phyloP scores from a whole-genome alignment of 345 rosid genomes.

The Ricinus communis region DNA sequence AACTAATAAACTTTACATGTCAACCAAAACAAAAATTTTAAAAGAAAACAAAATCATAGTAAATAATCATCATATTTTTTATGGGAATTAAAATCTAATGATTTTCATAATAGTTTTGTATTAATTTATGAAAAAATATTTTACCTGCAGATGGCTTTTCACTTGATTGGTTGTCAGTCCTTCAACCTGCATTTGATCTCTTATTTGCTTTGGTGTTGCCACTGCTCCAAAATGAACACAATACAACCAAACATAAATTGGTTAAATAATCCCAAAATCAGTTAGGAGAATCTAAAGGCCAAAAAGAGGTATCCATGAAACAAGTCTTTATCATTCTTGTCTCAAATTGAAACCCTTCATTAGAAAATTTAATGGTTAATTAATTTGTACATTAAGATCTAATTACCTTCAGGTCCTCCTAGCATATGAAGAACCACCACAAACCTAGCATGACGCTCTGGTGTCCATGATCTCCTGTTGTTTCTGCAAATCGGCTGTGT shows the following conservation, averaged over 20 bases:
- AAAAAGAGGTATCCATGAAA: neutral
- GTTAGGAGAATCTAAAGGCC: neutral
- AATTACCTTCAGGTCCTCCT: constrained; percentile 35
- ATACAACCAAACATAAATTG: neutral
- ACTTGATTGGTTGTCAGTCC: constrained; percentile 39
- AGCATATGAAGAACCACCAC: constrained; percentile 19
- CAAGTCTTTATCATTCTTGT: too few relatives aligned
- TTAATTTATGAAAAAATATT: too few relatives aligned
- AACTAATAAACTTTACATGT: too few relatives aligned
- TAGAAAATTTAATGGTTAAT: too few relatives aligned
- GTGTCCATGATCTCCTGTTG: constrained; percentile 29
- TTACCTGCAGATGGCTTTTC: constrained; percentile 43
- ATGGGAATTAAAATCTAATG: too few relatives aligned
- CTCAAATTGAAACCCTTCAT: too few relatives aligned
- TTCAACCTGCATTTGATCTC: constrained; percentile 27
- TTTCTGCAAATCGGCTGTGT: constrained; percentile 4
- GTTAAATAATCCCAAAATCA: neutral
- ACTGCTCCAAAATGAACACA: constrained; percentile 12
- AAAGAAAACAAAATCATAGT: neutral
- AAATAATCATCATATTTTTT: too few relatives aligned
- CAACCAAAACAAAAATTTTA: too few relatives aligned
- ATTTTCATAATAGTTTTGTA: too few relatives aligned
- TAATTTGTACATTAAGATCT: too few relatives aligned
- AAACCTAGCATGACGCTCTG: constrained; percentile 34
- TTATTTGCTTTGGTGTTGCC: constrained; percentile 41